Evolutionary conservation across 2,329 filamentous ascomycete species (phyloP), one percentile per base, ranked within the genome.

Genomic region (Fusarium globosum): DNA sequence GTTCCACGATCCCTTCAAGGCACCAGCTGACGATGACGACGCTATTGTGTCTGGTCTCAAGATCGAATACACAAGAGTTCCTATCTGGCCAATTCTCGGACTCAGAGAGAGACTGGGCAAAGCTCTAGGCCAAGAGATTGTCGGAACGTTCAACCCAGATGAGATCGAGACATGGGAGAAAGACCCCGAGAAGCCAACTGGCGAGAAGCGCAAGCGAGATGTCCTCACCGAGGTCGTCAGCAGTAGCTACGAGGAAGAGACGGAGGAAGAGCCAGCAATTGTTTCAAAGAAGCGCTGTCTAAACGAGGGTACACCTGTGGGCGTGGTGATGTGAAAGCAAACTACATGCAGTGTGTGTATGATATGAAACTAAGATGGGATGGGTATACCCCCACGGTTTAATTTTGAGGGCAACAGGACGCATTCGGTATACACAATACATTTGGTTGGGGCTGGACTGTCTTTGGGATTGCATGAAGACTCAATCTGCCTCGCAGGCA

Each of bases 21-120:
- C 82, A 4, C 83, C 84, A 3, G 33, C 61, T 14, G 51, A 58
- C 18, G 71, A 77, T 6, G 74, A 80, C 6, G 74, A 71, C 5
- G 75, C 76, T 9, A 74, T 78, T 20, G 53, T 80, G 7, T 66
- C 77, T 18, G 83, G 83, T 5, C 79, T 90, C 67, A 80, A 80
- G 41, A 86, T 90, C 26, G 81, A 85, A 39, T 86, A 86, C 76
- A 81, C 82, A 4, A 83, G 83, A 13, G 86, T 90, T 4, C 85
- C 86, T 0, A 82, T 87, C 33, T 90, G 87, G 87, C 88, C 88
- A 0, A 82, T 89, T 11, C 76, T 88, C 1, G 88, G 88, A 8
- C 82, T 90, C 12, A 85, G 86, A 66, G 88, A 90, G 77, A 85
- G 88, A 11, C 81, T 90, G 1, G 87, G 86, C 43, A 84, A 84